A percentile compares a stretch with the other conserved stretches of the same genome.
These are phyloP conservation scores for Colletotrichum sp. DNA, from an alignment of 2,329 filamentous ascomycete genomes.

Conservation along the genomic window DNA sequence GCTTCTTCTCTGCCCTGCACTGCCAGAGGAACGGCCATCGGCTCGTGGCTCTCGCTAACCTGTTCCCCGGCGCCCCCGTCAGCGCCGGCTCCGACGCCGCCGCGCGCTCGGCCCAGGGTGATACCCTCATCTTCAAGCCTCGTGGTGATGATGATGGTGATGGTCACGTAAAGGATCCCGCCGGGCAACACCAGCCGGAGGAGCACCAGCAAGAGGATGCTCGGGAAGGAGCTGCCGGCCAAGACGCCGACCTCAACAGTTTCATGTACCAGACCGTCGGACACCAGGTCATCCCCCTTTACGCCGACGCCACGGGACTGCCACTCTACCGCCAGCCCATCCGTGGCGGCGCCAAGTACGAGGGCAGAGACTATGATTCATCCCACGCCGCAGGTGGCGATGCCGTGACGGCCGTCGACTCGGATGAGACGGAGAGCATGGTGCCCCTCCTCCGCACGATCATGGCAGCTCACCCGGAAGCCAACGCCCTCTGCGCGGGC, in stretches of 20 bases:
- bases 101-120: slow-evolving; percentile 1
- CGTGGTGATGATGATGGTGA: neutral
- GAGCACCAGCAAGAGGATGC: neutral
- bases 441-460: slow-evolving; percentile 74
- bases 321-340: slow-evolving; percentile 87
- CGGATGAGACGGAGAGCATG: slow-evolving; percentile 90
- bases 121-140: slow-evolving; percentile 12
- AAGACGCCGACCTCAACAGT: slow-evolving; percentile 75
- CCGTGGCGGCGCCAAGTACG: slow-evolving; percentile 71
- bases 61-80: slow-evolving; percentile 62
- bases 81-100: slow-evolving; percentile 3
- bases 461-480: slow-evolving; percentile 72
- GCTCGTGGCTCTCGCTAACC: slow-evolving; percentile 87
- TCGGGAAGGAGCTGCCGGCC: slow-evolving; percentile 5
- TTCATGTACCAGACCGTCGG: slow-evolving; percentile 99
- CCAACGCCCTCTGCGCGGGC: slow-evolving; percentile 87
- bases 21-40: slow-evolving; percentile 85
- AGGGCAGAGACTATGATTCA: slow-evolving; percentile 70
- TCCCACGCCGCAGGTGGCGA: slow-evolving; percentile 19
- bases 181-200: neutral
- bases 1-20: slow-evolving; percentile 90
- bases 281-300: slow-evolving; percentile 84
- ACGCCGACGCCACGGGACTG: slow-evolving; percentile 77
- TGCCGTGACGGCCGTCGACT: slow-evolving; percentile 21
- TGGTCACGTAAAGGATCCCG: neutral